Base-by-base conservation (phyloP, 2,329 filamentous ascomycete species). In the Pseudocercospora eumusae region DNA sequence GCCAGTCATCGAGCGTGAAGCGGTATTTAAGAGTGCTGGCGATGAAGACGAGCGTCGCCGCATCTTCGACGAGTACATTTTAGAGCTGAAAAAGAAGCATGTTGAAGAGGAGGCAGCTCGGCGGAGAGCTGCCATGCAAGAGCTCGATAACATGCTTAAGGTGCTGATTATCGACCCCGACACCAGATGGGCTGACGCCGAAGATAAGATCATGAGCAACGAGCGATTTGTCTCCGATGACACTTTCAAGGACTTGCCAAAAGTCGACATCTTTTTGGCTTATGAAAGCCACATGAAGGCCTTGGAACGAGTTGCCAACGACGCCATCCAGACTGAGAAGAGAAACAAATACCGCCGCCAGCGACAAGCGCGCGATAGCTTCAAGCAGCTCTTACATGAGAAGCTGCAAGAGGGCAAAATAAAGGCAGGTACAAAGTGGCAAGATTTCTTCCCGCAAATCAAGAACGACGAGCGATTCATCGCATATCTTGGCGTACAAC, bases 211-310 rank as follows among this genome's bases (percentile, higher is more conserved):
- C 70, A 87, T 91, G 72, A 86, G 86, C 57, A 91, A 90, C 74
- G 84, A 88, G 66, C 87, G 86, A 66, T 92, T 96, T 75, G 86
- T 91, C 76, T 84, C 82, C 74, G 91, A 96, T 70, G 86, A 90
- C 73, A 95, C 91, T 80, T 96, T 96, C 81, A 86, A 91, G 77
- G 81, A 88, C 72, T 86, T 99, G 70, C 92, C 83, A 79, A 92
- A 92, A 75, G 89, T 91, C 78, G 95, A 99, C 77, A 86, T 98
- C 74, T 83, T 99, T 79, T 92, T 87, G 72, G 90, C 90, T 63
- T 99, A 98, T 77, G 92, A 98, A 79, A 92, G 90, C 72, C 93
- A 98, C 74, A 95, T 98, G 81, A 96, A 96, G 78, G 84, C 88
- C 61, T 83, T 98, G 67, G 95, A 99, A 78, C 89, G 92, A 64